Evolutionary conservation across 2,329 filamentous ascomycete genomes (phyloP), one percentile per base, ranked within the genome.

Genomic region (Fusarium sp.): DNA sequence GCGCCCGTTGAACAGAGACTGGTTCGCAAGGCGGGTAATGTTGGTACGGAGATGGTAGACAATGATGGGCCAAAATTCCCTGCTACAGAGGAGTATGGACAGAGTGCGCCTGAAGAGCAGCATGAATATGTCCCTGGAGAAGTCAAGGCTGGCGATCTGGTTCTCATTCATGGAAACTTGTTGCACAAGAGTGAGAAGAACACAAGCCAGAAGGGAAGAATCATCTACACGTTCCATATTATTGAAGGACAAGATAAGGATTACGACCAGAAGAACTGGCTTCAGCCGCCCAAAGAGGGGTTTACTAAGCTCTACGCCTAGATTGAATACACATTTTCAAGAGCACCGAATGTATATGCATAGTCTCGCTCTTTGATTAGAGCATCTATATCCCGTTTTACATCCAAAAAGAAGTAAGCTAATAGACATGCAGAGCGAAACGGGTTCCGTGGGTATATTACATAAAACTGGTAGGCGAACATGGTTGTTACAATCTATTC

Each of bases 101-200:
- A 82, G 63, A 77, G 78, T 60, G 81, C 82, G 24, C 76, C 77
- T 13, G 79, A 75, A 20, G 77, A 69, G 5, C 80, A 80, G 28
- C 79, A 77, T 5, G 79, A 78, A 66, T 96, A 97, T 79, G 89
- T 92, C 54, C 82, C 94, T 48, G 92, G 92, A 6, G 93, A 97
- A 83, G 93, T 98, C 56, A 95, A 94, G 82, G 94, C 94, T 1
- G 96, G 96, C 0, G 92, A 92, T 46, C 79, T 99, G 79, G 94
- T 98, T 47, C 81, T 99, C 66, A 98, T 99, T 70, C 95, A 99
- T 82, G 96, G 96, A 3, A 98, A 98, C 80, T 82, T 98, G 73
- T 78, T 98, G 82, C 96, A 99, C 81, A 97, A 97, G 88, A 98
- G 94, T 78, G 94, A 97, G 87, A 93, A 88, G 85, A 99, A 99